Conservation (phyloP, 805 yeast genomes). For the Kodamaea leandrae region DNA sequence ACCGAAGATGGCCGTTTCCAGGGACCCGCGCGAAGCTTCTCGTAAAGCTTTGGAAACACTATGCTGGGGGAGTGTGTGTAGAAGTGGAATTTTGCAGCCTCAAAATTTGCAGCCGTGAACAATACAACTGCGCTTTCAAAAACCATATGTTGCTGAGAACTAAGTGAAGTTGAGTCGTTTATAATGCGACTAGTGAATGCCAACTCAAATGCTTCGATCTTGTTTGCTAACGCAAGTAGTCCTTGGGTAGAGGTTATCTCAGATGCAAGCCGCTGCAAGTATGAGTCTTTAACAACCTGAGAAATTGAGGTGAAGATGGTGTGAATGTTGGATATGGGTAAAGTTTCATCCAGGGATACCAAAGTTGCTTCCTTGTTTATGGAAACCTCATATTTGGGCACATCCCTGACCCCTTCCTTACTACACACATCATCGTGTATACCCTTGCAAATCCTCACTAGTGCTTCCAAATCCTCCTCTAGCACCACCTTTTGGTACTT, state of each 20-base stretch:
- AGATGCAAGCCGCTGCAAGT: background rate
- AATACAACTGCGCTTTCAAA: background rate
- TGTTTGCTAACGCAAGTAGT: background rate
- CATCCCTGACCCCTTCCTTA: too few relatives aligned
- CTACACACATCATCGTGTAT: too few relatives aligned
- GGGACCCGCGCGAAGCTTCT: slow-evolving; percentile 10
- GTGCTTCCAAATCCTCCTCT: too few relatives aligned
- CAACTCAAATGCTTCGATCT: background rate
- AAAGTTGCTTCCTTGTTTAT: too few relatives aligned
- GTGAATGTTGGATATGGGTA: too few relatives aligned
- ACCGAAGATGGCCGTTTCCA: background rate
- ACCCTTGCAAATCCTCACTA: too few relatives aligned
- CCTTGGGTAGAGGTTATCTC: too few relatives aligned
- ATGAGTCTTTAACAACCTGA: background rate
- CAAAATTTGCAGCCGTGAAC: background rate
- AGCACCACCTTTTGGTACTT: too few relatives aligned
- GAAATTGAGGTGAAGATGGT: too few relatives aligned
- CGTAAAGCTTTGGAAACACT: slow-evolving; percentile 25
- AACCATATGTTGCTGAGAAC: background rate
- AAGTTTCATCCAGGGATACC: too few relatives aligned
- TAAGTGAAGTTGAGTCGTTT: background rate
- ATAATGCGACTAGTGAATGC: background rate
- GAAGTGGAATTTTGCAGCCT: slow-evolving; percentile 13
- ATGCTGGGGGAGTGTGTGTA: slow-evolving; percentile 25
- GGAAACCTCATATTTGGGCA: too few relatives aligned